phyloP scores from a whole-genome alignment of 805 yeast genomes.

The Danielia oregonensis region DNA sequence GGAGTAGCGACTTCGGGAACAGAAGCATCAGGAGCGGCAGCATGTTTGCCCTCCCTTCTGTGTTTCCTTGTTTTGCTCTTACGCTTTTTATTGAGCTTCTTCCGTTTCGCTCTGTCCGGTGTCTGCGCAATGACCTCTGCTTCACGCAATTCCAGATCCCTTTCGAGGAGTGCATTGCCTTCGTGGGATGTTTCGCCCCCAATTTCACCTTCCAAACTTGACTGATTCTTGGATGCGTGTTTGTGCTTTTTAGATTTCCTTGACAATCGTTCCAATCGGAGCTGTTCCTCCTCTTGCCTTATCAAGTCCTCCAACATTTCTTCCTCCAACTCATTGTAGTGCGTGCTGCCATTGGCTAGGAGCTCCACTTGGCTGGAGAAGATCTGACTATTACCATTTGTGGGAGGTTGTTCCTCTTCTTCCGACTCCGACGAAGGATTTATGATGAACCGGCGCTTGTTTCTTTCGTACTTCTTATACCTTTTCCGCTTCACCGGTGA shows the following conservation, averaged over 20 bases:
- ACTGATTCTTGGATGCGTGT: too few relatives aligned
- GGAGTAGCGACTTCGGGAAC: too few relatives aligned
- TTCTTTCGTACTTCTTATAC: constrained; percentile 6
- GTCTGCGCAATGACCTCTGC: neutral
- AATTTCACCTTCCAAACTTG: too few relatives aligned
- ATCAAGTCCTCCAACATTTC: neutral
- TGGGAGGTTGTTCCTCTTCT: neutral
- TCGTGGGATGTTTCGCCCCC: too few relatives aligned
- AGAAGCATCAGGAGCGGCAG: too few relatives aligned
- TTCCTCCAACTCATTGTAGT: neutral
- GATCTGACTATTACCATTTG: too few relatives aligned
- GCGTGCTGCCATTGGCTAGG: neutral
- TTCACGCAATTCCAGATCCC: too few relatives aligned
- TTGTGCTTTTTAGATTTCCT: too few relatives aligned
- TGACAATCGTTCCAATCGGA: neutral
- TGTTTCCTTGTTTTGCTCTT: constrained; percentile 1
- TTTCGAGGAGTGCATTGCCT: too few relatives aligned
- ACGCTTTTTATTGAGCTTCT: neutral
- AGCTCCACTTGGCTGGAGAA: neutral
- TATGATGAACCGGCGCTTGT: constrained; percentile 8
- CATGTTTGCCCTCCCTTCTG: constrained; percentile 3
- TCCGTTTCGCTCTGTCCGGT: neutral
- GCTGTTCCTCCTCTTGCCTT: neutral
- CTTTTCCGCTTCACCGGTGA: neutral
- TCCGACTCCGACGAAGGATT: constrained; percentile 20